Evolutionary conservation across 805 yeast species (phyloP).

Genomic region (Suhomyces sp.): DNA sequence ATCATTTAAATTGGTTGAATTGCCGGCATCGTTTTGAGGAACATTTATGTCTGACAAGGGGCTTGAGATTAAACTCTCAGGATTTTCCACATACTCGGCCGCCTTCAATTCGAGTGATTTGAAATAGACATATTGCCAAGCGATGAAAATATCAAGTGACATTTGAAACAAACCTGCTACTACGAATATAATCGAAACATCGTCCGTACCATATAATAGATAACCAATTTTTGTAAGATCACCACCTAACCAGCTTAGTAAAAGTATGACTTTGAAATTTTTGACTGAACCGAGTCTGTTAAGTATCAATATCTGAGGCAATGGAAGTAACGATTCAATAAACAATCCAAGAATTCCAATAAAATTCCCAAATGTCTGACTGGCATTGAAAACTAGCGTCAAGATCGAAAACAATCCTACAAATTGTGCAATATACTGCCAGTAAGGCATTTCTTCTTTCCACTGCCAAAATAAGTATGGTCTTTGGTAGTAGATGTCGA

Average conservation of each 20-base stretch:
- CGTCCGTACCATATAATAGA: constrained; percentile 69
- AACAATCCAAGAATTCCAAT: constrained; percentile 66
- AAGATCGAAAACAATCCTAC: constrained; percentile 36
- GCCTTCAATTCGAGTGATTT: constrained; percentile 23
- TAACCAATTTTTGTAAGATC: constrained; percentile 77
- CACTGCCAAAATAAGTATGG: constrained; percentile 85
- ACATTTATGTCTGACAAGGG: neutral
- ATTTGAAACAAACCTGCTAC: constrained; percentile 77
- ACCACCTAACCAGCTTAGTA: constrained; percentile 87
- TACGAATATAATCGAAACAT: constrained; percentile 63
- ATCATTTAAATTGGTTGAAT: constrained; percentile 2
- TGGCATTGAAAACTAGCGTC: constrained; percentile 39
- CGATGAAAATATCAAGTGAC: constrained; percentile 67
- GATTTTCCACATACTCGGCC: neutral
- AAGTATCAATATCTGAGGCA: constrained; percentile 74
- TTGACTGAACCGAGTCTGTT: constrained; percentile 65
- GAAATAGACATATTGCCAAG: constrained; percentile 68
- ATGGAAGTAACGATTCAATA: constrained; percentile 68
- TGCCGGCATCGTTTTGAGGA: neutral
- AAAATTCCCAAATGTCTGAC: constrained; percentile 41
- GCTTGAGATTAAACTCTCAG: neutral
- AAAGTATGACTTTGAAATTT: constrained; percentile 72
- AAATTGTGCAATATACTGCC: constrained; percentile 59
- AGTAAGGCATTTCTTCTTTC: constrained; percentile 56
- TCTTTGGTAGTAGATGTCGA: constrained; percentile 67